phyloP scores from a whole-genome alignment of 1,139 yeast species.

The Lodderomyces beijingensis region DNA sequence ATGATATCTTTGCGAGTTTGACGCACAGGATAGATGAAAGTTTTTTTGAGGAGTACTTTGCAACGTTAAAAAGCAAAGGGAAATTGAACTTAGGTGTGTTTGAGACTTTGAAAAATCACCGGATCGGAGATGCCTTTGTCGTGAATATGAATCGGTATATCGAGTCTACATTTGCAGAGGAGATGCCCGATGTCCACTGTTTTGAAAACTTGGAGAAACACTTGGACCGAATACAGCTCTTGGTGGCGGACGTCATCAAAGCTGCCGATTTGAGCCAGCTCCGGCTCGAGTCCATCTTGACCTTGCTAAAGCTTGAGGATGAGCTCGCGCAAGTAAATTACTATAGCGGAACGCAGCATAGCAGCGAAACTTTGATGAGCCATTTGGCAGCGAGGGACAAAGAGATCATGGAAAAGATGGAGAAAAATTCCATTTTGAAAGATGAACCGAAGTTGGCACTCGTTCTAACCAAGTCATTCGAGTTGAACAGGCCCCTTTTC shows the following conservation, averaged over 20 bases:
- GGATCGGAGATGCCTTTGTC: constrained; percentile 18
- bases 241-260: constrained; percentile 13
- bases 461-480: background rate
- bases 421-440: background rate
- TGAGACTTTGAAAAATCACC: constrained; percentile 17
- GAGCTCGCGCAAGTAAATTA: constrained; percentile 22
- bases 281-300: constrained; percentile 13
- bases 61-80: constrained; percentile 14
- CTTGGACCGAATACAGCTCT: constrained; percentile 27
- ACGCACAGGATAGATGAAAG: constrained; percentile 10
- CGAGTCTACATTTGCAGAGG: constrained; percentile 25
- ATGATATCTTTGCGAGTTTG: constrained; percentile 13
- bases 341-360: constrained; percentile 9
- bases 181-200: constrained; percentile 34
- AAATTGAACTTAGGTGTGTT: constrained; percentile 20
- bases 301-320: constrained; percentile 19
- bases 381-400: background rate
- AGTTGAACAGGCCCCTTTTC: background rate
- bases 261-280: constrained; percentile 9
- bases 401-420: background rate
- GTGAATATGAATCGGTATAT: constrained; percentile 21
- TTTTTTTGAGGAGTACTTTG: constrained; percentile 21
- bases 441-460: background rate
- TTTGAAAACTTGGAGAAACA: constrained; percentile 28
- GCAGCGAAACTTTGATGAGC: constrained; percentile 1